Base-by-base conservation (phyloP, 164 flowering plant species). In the Macadamia integrifolia region DNA sequence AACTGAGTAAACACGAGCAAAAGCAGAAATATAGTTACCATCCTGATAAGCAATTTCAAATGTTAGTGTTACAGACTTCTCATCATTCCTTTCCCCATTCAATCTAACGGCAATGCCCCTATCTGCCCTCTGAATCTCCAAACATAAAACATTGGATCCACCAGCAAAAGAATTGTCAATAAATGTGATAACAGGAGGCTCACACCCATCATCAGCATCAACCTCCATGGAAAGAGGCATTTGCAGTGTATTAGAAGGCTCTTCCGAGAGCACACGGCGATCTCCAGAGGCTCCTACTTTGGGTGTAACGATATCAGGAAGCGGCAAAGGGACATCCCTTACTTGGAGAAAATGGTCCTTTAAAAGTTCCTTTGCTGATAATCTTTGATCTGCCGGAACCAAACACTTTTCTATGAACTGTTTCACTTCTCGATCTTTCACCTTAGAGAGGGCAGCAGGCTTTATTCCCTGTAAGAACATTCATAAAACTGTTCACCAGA, bases 331-430 rank as follows among this genome's bases (percentile, higher is more conserved):
- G 43, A 43, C 60, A 63, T 62, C 71, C 55, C 68, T 66, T 35
- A 61, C 10, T 64, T 78, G 85, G 70, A 88, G 86, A 72, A 88
- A 88, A 12, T 86, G 82, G 62, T 88, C 88, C 63, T 79, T 80
- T 66, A 88, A 71, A 72, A 88, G 91, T 68, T 81, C 86, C 71
- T 72, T 84, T 58, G 88, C 89, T 35, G 91, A 62, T 67, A 70
- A 67, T 74, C 91, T 80, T 67, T 78, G 61, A 46, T 82, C 66
- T 55, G 83, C 88, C 28, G 86, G 86, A 40, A 79, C 78, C 67
- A 87, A 62, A 75, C 94, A 87, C 64, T 80, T 87, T 72, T 85
- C 86, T 9, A 88, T 88, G 72, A 88, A 87, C 49, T 42, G 60
- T 67, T 74, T 84, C 48, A 81, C 75, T 66, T 81, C 76, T 7